Conservation (phyloP, 176 grass and related monocot genomes). For the Elaeis guineensis region DNA sequence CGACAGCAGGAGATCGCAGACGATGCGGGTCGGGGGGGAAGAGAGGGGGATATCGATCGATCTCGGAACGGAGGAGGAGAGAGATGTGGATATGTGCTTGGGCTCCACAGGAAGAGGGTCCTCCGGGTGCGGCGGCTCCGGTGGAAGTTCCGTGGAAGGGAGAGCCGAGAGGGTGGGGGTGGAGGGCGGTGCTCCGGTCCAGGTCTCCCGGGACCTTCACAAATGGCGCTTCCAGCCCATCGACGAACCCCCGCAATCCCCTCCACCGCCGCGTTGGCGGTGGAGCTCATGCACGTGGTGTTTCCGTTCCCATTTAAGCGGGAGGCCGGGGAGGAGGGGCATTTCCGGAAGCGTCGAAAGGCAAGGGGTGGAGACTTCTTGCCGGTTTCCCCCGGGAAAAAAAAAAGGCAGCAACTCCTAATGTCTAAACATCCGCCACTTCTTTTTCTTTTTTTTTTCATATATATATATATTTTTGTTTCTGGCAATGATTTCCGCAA, state of each 20-base stretch:
- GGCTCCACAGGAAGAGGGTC: conserved; percentile 56
- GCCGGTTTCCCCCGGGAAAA: no score
- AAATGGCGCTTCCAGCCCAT: conserved; percentile 55
- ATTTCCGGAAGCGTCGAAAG: not conserved
- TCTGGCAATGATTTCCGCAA: no score
- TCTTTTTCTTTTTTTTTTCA: no score
- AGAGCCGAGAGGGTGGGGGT: conserved; percentile 48
- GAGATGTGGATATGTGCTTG: conserved; percentile 48
- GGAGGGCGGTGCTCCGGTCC: conserved; percentile 44
- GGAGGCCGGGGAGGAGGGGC: conserved; percentile 23
- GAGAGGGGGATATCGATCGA: conserved; percentile 69
- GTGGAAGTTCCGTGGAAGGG: conserved; percentile 80
- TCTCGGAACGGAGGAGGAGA: conserved; percentile 32
- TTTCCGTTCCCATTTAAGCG: conserved; percentile 79
- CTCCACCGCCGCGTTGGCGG: not conserved
- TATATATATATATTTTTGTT: no score
- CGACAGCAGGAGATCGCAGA: conserved; percentile 16
- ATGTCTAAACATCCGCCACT: no score
- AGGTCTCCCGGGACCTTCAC: conserved; percentile 76
- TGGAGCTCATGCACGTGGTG: conserved; percentile 29
- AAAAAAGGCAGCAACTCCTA: no score
- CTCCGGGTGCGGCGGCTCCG: conserved; percentile 58
- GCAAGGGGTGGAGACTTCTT: no score
- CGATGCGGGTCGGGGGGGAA: conserved; percentile 43
- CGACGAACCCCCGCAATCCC: conserved; percentile 23